These are phyloP conservation scores for Lentinula raphanica DNA, from an alignment of 768 basidiomycete genomes.

Conservation along the genomic window DNA sequence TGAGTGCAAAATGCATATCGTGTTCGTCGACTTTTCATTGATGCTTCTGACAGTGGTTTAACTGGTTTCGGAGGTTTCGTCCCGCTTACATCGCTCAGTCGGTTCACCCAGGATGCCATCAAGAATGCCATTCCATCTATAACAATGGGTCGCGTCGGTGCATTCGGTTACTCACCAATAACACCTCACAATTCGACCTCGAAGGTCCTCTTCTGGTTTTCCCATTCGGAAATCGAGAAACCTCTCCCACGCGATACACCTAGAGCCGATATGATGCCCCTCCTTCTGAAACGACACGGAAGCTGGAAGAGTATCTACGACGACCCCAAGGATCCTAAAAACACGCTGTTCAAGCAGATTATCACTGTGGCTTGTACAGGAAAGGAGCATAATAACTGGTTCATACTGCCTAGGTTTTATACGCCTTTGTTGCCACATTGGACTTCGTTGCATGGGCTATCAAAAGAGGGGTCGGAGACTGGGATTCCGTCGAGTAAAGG, in stretches of 20 bases:
- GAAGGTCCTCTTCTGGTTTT: slow-evolving; percentile 1
- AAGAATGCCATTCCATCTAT: background rate
- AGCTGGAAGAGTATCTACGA: background rate
- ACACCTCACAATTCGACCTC: background rate
- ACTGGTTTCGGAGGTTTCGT: slow-evolving; percentile 1
- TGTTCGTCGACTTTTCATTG: background rate
- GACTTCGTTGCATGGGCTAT: slow-evolving; percentile 1
- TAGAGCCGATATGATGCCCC: background rate
- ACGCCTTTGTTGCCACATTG: background rate
- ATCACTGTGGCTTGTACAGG: background rate
- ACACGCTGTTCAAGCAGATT: background rate
- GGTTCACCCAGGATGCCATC: background rate
- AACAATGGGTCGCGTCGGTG: background rate
- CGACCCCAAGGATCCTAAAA: background rate
- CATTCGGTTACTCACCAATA: background rate
- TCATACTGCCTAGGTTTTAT: background rate
- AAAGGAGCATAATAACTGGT: background rate
- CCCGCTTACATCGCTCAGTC: background rate
- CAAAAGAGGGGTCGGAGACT: background rate
- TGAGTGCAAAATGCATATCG: background rate
- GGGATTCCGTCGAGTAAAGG: background rate
- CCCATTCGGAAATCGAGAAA: background rate
- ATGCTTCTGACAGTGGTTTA: background rate
- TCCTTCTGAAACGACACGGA: background rate
- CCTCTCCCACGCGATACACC: background rate